phyloP scores from a whole-genome alignment of 2,329 filamentous ascomycete species.

The Xylaria sp. region DNA sequence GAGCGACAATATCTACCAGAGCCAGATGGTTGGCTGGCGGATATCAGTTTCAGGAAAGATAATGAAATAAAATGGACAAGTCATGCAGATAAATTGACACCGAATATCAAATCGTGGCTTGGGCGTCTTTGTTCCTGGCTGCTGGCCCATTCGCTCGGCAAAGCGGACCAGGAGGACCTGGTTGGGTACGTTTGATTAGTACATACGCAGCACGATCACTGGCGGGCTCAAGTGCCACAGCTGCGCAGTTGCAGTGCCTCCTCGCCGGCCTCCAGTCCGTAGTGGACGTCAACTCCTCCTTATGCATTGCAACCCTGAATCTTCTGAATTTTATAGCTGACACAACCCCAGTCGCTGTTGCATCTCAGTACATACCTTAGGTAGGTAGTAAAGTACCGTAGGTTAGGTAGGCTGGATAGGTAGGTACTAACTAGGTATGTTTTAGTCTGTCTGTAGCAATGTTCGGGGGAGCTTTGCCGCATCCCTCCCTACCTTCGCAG shows the following conservation, averaged over 20 bases:
- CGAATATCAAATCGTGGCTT: constrained; percentile 7
- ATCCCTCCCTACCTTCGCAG: too few species aligned
- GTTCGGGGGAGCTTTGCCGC: too few species aligned
- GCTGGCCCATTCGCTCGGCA: neutral
- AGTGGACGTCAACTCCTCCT: too few species aligned
- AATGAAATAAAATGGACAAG: constrained; percentile 10
- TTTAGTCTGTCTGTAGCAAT: too few species aligned
- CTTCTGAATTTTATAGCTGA: neutral
- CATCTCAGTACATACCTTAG: neutral
- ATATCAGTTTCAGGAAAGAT: constrained; percentile 2
- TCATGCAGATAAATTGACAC: constrained; percentile 2
- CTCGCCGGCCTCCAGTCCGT: neutral
- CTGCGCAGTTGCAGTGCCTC: neutral
- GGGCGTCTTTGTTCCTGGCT: neutral
- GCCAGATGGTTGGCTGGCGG: neutral
- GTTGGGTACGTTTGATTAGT: too few species aligned
- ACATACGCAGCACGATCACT: neutral
- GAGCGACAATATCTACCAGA: too few species aligned
- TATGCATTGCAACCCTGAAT: neutral
- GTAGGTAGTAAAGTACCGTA: too few species aligned
- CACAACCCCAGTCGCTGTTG: neutral
- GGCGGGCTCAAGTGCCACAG: neutral
- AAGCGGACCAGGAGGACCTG: neutral
- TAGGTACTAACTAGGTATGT: too few species aligned
- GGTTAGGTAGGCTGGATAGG: too few species aligned